Evolutionary conservation across 169 alveolate genomes (phyloP).

Genomic region (Eimeria falciformis): DNA sequence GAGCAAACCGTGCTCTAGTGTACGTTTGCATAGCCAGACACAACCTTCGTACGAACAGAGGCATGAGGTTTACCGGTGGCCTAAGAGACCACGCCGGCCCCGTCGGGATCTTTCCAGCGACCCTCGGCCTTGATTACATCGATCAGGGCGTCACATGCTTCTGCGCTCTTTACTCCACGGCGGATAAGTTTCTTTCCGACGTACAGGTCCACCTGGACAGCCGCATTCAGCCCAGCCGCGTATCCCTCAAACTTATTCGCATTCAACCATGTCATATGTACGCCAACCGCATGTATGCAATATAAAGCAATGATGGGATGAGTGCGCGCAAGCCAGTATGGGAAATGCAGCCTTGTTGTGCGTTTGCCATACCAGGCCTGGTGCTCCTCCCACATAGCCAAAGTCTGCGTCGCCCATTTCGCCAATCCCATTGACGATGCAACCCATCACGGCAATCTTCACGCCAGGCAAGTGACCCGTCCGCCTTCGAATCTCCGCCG

Average conservation of each 20-base stretch:
- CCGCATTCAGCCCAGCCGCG: background rate
- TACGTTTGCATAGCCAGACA: no score
- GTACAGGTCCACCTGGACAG: constrained; percentile 88
- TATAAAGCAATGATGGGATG: constrained; percentile 49
- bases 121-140: constrained; percentile 85
- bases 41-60: no score
- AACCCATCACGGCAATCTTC: constrained; percentile 92
- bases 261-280: background rate
- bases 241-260: no score
- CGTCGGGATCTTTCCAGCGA: constrained; percentile 84
- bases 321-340: constrained; percentile 24
- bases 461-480: constrained; percentile 93
- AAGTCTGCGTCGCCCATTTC: constrained; percentile 95
- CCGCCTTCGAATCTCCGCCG: constrained; percentile 85
- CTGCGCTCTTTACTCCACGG: constrained; percentile 87
- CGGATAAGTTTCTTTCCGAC: constrained; percentile 87
- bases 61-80: no score
- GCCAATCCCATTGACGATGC: constrained; percentile 94
- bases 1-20: no score
- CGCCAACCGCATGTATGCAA: constrained; percentile 13
- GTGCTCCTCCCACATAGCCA: constrained; percentile 91
- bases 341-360: no score
- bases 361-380: constrained; percentile 88
- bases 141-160: constrained; percentile 86
- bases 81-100: no score